These are phyloP conservation scores for Ganoderma meredithae DNA, from an alignment of 1,284 basidiomycete genomes.

Conservation along the genomic window DNA sequence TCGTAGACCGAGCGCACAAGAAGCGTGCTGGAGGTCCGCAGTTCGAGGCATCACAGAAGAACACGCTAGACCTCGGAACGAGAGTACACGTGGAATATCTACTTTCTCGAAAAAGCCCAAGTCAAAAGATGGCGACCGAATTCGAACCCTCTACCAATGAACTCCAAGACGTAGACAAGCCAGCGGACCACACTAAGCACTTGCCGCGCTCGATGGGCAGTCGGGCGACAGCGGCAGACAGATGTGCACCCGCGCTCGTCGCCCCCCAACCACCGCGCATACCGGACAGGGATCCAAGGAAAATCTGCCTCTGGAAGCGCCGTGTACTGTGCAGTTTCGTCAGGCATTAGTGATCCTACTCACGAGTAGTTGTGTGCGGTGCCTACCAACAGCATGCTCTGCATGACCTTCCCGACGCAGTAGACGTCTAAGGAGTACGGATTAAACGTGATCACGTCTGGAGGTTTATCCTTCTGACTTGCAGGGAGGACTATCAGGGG, in stretches of 20 bases:
- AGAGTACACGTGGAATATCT: conserved; percentile 11
- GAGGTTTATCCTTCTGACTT: background rate
- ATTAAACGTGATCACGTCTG: background rate
- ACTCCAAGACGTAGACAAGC: no score
- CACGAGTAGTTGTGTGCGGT: background rate
- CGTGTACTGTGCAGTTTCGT: background rate
- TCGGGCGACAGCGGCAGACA: background rate
- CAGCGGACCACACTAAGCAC: background rate
- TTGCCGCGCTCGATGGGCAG: background rate
- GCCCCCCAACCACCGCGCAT: background rate
- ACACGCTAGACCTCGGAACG: conserved; percentile 30
- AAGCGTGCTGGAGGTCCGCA: no score
- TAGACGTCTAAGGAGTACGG: background rate
- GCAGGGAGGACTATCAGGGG: background rate
- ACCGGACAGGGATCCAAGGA: background rate
- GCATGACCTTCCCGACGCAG: background rate
- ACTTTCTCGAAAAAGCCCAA: no score
- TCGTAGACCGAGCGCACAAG: no score
- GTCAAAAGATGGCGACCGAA: no score
- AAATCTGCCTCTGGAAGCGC: background rate
- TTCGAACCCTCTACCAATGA: no score
- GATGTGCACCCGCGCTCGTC: background rate
- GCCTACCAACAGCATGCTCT: rapidly evolving
- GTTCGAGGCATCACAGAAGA: no score
- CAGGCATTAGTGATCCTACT: background rate